Evolutionary conservation across 139 green algal genomes (phyloP), one percentile per base, ranked within the genome.

Genomic region (Trebouxia sp.): DNA sequence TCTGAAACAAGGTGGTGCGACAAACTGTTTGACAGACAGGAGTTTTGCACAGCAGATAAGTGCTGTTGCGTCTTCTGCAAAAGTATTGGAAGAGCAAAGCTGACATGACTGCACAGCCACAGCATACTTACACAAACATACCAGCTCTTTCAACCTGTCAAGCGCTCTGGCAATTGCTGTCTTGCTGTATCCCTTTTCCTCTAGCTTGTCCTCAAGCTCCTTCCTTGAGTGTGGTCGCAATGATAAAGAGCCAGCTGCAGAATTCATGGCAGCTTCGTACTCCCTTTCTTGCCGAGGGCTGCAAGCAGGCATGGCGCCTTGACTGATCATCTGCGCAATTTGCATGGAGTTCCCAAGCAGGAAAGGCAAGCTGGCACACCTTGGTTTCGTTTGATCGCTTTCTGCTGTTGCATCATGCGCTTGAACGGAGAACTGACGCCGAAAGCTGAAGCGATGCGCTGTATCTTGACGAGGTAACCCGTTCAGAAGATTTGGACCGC

Each of bases 161-260:
- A 92, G 30, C 43, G 82, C 86, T 5, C 17, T 65, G 7, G 56
- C n/a, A n/a, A 91, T 80, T 10, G 50, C 65, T 4, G 58, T 20
- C 5, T 50, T 38, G 17, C 77, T 67, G 50, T 87, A 74, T 8
- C 81, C 88, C 45, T 77, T 75, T 26, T 92, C 88, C 12, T 75
- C 10, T 62, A 92, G 82, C 82, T 92, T 92, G 12, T 22, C 8
- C 20, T 75, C 55, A 24, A 91, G 81, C 65, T 85, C 58, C 10
- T 81, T 67, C 0, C 65, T 37, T 3, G 85, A 84, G 47, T 87
- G 83, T 41, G 80, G 67, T 10, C 87, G 74, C 4, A 47, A 17
- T 0, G 42, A n/a, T 65, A 91, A 79, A 20, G 85, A 66, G 32
- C 84, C 83, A 6, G 89, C 65, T 3, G 87, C 87, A 3, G 86